phyloP scores from a whole-genome alignment of 2,329 filamentous ascomycete species.

The Alternaria novae-zelandiae region DNA sequence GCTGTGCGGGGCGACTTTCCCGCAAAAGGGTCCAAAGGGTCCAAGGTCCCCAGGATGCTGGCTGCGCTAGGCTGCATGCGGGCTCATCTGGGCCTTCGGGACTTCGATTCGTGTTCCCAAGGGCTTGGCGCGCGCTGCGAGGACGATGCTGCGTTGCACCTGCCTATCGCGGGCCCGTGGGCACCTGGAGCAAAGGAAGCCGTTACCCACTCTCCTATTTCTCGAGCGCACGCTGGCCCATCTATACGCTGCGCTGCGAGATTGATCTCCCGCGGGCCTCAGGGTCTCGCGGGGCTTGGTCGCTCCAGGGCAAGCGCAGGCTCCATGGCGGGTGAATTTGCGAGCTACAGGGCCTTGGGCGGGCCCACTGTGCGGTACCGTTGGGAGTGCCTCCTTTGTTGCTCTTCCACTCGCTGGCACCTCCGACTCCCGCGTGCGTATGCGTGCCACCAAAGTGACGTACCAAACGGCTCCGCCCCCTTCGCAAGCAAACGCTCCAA shows the following conservation, averaged over 20 bases:
- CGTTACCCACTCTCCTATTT: not conserved
- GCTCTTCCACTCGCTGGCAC: not conserved
- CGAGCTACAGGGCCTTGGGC: not conserved
- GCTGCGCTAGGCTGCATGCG: not conserved
- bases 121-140: constrained; percentile 1
- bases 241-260: constrained; percentile 2
- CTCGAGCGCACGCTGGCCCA: not conserved
- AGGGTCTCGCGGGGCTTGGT: not conserved
- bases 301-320: not conserved
- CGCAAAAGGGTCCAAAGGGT: constrained; percentile 5
- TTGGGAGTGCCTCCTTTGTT: constrained; percentile 5
- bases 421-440: constrained; percentile 4
- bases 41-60: constrained; percentile 2
- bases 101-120: not conserved
- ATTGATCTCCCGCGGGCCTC: not conserved
- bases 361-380: not conserved
- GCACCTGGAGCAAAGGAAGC: not conserved
- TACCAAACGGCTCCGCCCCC: constrained; percentile 18
- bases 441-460: constrained; percentile 9
- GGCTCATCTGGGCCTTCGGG: not conserved
- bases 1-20: not conserved
- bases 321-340: not conserved
- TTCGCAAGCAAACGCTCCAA: constrained; percentile 13
- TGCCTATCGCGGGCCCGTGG: constrained; percentile 9
- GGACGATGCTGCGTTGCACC: not conserved